Evolutionary conservation across 2,329 filamentous ascomycete genomes (phyloP).

Genomic region (Microdochium paspali): DNA sequence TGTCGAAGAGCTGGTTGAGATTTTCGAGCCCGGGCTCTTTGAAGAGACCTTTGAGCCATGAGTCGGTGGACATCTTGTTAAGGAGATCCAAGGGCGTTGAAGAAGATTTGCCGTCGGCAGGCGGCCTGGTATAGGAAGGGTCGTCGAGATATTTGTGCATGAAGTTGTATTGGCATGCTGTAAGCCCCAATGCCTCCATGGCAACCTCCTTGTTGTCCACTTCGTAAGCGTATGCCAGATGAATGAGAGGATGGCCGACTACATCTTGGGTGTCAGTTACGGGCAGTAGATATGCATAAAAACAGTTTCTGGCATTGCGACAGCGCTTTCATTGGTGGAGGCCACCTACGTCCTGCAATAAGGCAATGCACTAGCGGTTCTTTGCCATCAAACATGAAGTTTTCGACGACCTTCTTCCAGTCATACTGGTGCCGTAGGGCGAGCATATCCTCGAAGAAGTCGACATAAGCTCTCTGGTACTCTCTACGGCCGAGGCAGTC

Average conservation of each 20-base stretch:
- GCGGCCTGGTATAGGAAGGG: constrained; percentile 56
- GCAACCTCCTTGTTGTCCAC: constrained; percentile 75
- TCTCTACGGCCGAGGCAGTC: constrained; percentile 69
- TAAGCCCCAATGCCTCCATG: constrained; percentile 76
- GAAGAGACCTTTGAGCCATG: constrained; percentile 60
- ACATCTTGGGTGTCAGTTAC: too few relatives aligned
- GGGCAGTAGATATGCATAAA: too few relatives aligned
- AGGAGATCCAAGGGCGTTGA: constrained; percentile 63
- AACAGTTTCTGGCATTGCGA: too few relatives aligned
- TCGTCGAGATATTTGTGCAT: constrained; percentile 65
- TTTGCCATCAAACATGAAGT: constrained; percentile 67
- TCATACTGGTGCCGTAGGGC: constrained; percentile 66
- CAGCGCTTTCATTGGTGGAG: too few relatives aligned
- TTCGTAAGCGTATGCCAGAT: constrained; percentile 90
- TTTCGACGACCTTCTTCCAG: constrained; percentile 68
- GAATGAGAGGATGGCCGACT: constrained; percentile 91
- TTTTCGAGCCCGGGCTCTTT: constrained; percentile 49
- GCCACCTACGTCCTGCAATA: constrained; percentile 65
- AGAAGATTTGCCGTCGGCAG: constrained; percentile 39
- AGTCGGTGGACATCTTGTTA: constrained; percentile 57
- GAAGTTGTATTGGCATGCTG: constrained; percentile 47
- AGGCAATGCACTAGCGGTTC: constrained; percentile 74
- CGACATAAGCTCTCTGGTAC: constrained; percentile 84
- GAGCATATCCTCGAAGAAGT: constrained; percentile 92
- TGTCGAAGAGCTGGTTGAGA: constrained; percentile 56